Conservation (phyloP, 768 basidiomycete species). For the Boletus pseudopeckii region DNA sequence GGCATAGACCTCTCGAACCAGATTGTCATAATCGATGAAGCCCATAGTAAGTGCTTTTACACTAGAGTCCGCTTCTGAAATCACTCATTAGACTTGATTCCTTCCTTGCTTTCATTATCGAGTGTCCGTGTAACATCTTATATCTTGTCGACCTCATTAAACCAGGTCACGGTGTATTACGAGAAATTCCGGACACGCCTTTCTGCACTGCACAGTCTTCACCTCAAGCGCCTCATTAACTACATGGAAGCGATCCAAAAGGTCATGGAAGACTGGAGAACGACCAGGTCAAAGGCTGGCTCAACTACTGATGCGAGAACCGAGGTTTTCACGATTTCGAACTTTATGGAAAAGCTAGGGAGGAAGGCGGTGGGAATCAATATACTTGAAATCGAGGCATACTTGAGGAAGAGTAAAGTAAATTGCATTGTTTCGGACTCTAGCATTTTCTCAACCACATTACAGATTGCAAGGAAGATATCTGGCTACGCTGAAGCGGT, state of each 20-base stretch:
- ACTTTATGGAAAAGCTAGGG: constrained; percentile 64
- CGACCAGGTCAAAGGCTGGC: constrained; percentile 17
- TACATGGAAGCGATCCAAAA: constrained; percentile 69
- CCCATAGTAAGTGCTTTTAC: constrained; percentile 69
- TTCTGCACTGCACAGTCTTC: constrained; percentile 65
- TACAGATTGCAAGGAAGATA: constrained; percentile 71
- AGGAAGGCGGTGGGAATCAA: constrained; percentile 73
- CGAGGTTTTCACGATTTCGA: constrained; percentile 68
- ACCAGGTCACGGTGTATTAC: constrained; percentile 77
- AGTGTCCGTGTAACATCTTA: constrained; percentile 59
- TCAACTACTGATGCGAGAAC: constrained; percentile 21
- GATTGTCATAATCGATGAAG: constrained; percentile 91
- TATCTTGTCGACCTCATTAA: constrained; percentile 58
- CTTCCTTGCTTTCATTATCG: constrained; percentile 85
- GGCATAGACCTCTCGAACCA: constrained; percentile 84
- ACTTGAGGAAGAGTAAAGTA: constrained; percentile 84
- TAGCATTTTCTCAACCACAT: not conserved
- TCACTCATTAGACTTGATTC: constrained; percentile 66
- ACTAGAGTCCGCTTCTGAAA: not conserved
- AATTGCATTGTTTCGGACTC: constrained; percentile 35
- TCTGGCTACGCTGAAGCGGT: constrained; percentile 77
- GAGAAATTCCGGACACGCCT: constrained; percentile 76
- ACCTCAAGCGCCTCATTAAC: constrained; percentile 73
- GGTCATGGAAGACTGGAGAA: constrained; percentile 52
- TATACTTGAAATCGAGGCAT: constrained; percentile 75